Percentiles rank a stretch among this genome's conserved stretches.
phyloP scores from a whole-genome alignment of 768 basidiomycete genomes.

The Rhizopogon roseolus region DNA sequence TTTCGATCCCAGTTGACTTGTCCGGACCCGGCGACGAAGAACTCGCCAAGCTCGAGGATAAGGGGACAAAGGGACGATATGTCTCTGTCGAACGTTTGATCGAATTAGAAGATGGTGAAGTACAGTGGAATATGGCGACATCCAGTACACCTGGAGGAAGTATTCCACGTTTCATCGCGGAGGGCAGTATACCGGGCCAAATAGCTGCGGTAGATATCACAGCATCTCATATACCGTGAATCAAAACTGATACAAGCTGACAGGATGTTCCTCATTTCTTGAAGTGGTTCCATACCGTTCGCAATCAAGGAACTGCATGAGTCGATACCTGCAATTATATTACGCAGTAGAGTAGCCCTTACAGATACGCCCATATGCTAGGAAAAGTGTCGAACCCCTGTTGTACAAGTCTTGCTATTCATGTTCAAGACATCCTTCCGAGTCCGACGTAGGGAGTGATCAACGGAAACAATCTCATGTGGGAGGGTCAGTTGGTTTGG shows the following conservation, averaged over 20 bases:
- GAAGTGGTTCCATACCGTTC: constrained; percentile 50
- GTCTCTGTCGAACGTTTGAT: constrained; percentile 62
- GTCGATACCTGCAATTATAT: not conserved
- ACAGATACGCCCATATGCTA: not conserved
- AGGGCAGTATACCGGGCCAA: constrained; percentile 54
- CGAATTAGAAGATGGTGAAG: constrained; percentile 57
- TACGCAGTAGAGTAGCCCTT: not conserved
- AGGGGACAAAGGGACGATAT: constrained; percentile 63
- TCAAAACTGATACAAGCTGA: constrained; percentile 3
- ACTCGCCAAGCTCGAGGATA: constrained; percentile 56
- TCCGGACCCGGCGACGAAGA: constrained; percentile 45
- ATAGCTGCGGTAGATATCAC: constrained; percentile 48
- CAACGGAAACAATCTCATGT: too few species aligned
- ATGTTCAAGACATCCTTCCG: not conserved
- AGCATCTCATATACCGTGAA: not conserved
- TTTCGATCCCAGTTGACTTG: constrained; percentile 70
- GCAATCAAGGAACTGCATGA: constrained; percentile 9
- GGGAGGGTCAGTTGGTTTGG: too few species aligned
- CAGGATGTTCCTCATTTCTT: constrained; percentile 75
- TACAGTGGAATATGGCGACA: constrained; percentile 81
- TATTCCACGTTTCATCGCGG: constrained; percentile 61
- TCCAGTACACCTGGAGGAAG: constrained; percentile 67
- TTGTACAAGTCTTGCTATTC: not conserved
- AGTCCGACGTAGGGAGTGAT: too few species aligned
- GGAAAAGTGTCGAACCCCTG: not conserved